A percentile compares a stretch with the other conserved stretches of the same genome.
phyloP scores from a whole-genome alignment of 1,284 basidiomycete species.

The Ganoderma multipileum region DNA sequence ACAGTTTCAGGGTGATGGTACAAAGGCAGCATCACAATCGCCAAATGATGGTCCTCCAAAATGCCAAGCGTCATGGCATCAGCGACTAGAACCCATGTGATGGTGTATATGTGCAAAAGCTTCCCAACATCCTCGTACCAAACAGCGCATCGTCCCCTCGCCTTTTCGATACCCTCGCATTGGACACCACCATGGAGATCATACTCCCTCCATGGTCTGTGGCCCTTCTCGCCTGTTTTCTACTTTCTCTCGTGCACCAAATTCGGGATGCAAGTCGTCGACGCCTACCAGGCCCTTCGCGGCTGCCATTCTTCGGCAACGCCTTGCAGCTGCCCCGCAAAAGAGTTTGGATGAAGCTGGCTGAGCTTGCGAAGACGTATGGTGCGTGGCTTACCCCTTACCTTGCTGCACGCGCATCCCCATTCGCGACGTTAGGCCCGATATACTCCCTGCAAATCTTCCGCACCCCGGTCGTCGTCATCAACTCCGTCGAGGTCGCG shows the following conservation, averaged over 20 bases:
- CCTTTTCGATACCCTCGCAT: not conserved
- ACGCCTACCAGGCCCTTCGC: conserved; percentile 7
- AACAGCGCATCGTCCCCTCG: not conserved
- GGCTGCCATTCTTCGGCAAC: conserved; percentile 9
- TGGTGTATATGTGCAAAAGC: no score
- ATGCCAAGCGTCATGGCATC: not conserved
- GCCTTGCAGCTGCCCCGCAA: conserved; percentile 6
- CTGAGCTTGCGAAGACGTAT: conserved; percentile 8
- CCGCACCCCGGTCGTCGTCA: conserved; percentile 19
- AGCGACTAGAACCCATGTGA: not conserved
- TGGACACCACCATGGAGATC: not conserved
- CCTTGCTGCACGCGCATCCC: not conserved
- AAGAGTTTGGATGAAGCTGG: conserved; percentile 7
- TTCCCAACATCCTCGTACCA: no score
- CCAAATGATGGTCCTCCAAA: not conserved
- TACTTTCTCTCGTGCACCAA: not conserved
- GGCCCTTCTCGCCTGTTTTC: not conserved
- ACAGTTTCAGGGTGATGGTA: not conserved
- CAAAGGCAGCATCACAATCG: not conserved
- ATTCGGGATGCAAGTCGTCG: not conserved
- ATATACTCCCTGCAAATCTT: conserved; percentile 23
- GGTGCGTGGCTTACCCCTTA: not conserved
- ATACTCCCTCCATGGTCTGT: not conserved
- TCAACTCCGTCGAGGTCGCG: conserved; percentile 20
- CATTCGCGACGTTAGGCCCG: conserved; percentile 8